A percentile compares a stretch with the other conserved stretches of the same genome.
Conservation (phyloP, 2,329 filamentous ascomycete species). For the Monosporascus sp. region DNA sequence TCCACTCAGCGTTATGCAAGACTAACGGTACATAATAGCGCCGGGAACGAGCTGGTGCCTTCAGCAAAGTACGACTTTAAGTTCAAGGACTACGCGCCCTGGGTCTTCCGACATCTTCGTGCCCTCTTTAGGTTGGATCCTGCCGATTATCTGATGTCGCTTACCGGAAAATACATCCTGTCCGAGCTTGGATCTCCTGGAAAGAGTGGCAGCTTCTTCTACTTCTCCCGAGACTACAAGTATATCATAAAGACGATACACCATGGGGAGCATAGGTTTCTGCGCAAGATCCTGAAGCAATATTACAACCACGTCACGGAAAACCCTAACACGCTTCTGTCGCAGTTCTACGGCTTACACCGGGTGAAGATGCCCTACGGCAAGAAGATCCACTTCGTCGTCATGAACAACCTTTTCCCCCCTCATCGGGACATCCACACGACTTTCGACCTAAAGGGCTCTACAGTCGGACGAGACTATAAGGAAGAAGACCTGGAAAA, state of each 20-base stretch:
- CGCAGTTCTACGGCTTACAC: slow-evolving; percentile 95
- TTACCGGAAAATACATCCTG: slow-evolving; percentile 97
- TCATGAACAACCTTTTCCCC: slow-evolving; percentile 99
- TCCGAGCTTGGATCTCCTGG: slow-evolving; percentile 95
- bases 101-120: slow-evolving; percentile 93
- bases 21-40: slow-evolving; percentile 48
- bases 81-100: slow-evolving; percentile 99
- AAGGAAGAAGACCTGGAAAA: slow-evolving; percentile 79
- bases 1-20: neutral
- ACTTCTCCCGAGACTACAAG: slow-evolving; percentile 98
- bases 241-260: slow-evolving; percentile 99
- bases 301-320: slow-evolving; percentile 90
- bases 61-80: slow-evolving; percentile 99
- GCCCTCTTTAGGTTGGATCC: slow-evolving; percentile 86
- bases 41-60: slow-evolving; percentile 93
- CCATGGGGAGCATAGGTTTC: slow-evolving; percentile 85
- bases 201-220: slow-evolving; percentile 99
- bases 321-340: slow-evolving; percentile 94
- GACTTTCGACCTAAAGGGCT: slow-evolving; percentile 95
- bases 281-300: slow-evolving; percentile 77
- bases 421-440: slow-evolving; percentile 96
- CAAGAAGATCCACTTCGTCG: slow-evolving; percentile 97
- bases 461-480: slow-evolving; percentile 88
- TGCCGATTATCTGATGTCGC: slow-evolving; percentile 94
- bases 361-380: slow-evolving; percentile 98